These are phyloP conservation scores for Hibiscus syriacus DNA, from an alignment of 345 rosid genomes.

Conservation along the genomic window DNA sequence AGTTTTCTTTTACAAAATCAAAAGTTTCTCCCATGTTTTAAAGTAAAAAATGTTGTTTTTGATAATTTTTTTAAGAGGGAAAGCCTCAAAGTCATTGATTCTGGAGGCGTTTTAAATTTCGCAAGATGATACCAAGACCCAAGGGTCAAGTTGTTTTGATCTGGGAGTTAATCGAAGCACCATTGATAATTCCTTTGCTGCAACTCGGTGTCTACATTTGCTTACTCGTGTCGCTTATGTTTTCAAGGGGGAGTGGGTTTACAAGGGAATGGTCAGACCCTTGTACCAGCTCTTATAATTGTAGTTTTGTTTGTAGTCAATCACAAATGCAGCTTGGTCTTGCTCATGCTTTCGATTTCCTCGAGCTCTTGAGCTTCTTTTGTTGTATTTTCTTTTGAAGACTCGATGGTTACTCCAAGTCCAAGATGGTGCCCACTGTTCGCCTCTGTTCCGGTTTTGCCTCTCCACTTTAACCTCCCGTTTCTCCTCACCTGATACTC, in stretches of 20 bases:
- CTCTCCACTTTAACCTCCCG: too few species aligned
- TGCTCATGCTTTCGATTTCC: too few species aligned
- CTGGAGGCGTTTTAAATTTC: slow-evolving; percentile 70
- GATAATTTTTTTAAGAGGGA: slow-evolving; percentile 9
- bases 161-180: slow-evolving; percentile 93
- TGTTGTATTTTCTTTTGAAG: too few species aligned
- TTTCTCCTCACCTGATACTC: too few species aligned
- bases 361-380: too few species aligned
- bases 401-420: too few species aligned
- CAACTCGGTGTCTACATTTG: slow-evolving; percentile 58
- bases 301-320: too few species aligned
- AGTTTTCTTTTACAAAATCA: too few species aligned
- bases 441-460: too few species aligned
- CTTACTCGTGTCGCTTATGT: slow-evolving; percentile 79
- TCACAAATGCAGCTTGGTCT: too few species aligned
- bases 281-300: too few species aligned
- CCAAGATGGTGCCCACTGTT: too few species aligned
- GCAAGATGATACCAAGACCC: slow-evolving; percentile 58
- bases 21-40: not conserved
- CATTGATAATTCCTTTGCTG: slow-evolving; percentile 83
- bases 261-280: slow-evolving; percentile 97
- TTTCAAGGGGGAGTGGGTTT: slow-evolving; percentile 68
- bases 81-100: slow-evolving; percentile 36
- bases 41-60: not conserved
- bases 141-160: slow-evolving; percentile 57